A percentile compares a stretch with the other conserved stretches of the same genome.
phyloP scores from a whole-genome alignment of 2,329 filamentous ascomycete species.

The Fusarium musae region DNA sequence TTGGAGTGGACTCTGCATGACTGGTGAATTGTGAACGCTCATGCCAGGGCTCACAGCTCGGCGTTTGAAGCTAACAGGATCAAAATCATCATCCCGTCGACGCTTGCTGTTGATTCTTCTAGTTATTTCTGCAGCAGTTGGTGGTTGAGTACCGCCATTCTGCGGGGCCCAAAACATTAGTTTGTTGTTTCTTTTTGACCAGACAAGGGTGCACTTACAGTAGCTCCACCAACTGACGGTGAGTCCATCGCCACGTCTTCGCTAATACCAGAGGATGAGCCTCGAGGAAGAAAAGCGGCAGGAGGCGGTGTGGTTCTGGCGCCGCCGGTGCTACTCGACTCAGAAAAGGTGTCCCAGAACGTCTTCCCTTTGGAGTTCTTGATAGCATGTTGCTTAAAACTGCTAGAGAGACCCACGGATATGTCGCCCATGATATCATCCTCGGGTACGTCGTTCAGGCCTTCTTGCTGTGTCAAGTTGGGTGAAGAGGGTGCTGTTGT shows the following conservation, averaged over 20 bases:
- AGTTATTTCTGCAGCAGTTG: slow-evolving; percentile 78
- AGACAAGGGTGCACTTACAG: slow-evolving; percentile 41
- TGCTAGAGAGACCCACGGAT: slow-evolving; percentile 63
- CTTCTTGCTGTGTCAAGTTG: slow-evolving; percentile 70
- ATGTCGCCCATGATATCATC: slow-evolving; percentile 74
- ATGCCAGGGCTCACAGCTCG: slow-evolving; percentile 91
- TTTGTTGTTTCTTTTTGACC: neutral
- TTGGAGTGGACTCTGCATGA: slow-evolving; percentile 85
- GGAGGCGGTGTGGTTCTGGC: slow-evolving; percentile 72
- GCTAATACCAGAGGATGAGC: slow-evolving; percentile 69
- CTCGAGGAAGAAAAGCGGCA: slow-evolving; percentile 68
- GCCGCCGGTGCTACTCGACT: slow-evolving; percentile 66
- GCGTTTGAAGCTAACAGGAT: slow-evolving; percentile 87
- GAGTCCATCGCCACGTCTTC: slow-evolving; percentile 81
- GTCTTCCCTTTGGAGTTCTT: slow-evolving; percentile 77
- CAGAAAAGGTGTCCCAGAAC: slow-evolving; percentile 82
- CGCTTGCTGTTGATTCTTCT: slow-evolving; percentile 83
- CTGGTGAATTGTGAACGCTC: slow-evolving; percentile 89
- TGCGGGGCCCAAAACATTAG: slow-evolving; percentile 41
- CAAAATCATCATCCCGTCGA: slow-evolving; percentile 90
- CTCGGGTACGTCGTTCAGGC: slow-evolving; percentile 75
- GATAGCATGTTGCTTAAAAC: slow-evolving; percentile 79
- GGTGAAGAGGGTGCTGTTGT: slow-evolving; percentile 76
- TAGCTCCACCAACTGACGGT: slow-evolving; percentile 58
- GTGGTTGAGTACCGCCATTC: slow-evolving; percentile 56